Conservation (phyloP, 441 rosid genomes). For the Erodium texanum region DNA sequence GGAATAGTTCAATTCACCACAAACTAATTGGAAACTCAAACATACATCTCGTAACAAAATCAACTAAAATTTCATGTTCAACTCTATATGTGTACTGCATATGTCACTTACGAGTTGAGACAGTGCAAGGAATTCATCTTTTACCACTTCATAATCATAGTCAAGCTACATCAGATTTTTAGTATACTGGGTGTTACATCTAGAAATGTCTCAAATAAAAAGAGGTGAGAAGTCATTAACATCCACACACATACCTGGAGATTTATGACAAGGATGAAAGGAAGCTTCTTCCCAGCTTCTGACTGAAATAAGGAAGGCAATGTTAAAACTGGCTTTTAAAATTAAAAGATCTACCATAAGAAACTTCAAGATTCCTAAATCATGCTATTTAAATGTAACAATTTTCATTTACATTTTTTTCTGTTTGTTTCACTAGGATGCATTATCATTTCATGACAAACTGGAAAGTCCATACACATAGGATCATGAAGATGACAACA, state of each 20-base stretch:
- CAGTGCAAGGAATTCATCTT: background rate
- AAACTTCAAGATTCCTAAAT: background rate
- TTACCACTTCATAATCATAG: background rate
- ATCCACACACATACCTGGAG: slow-evolving; percentile 56
- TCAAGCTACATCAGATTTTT: background rate
- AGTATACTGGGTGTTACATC: background rate
- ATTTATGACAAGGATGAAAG: slow-evolving; percentile 75
- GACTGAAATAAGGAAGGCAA: slow-evolving; percentile 50
- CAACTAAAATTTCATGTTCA: background rate
- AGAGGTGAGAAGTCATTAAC: slow-evolving; percentile 1
- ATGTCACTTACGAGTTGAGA: background rate
- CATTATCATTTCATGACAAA: too few species aligned
- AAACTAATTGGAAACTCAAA: background rate
- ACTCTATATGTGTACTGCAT: background rate
- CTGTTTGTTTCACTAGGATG: too few species aligned
- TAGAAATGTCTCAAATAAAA: slow-evolving; percentile 3
- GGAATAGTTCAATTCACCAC: background rate
- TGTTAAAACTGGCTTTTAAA: background rate
- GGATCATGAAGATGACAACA: too few species aligned
- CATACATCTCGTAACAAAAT: background rate
- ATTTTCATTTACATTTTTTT: too few species aligned
- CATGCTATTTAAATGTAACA: too few species aligned
- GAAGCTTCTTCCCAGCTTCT: slow-evolving; percentile 81
- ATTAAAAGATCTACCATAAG: background rate
- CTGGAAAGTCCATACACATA: too few species aligned